Percentiles rank a stretch among this genome's conserved stretches.
Conservation (phyloP, 1,284 basidiomycete species). For the Cutaneotrichosporon cutaneum region DNA sequence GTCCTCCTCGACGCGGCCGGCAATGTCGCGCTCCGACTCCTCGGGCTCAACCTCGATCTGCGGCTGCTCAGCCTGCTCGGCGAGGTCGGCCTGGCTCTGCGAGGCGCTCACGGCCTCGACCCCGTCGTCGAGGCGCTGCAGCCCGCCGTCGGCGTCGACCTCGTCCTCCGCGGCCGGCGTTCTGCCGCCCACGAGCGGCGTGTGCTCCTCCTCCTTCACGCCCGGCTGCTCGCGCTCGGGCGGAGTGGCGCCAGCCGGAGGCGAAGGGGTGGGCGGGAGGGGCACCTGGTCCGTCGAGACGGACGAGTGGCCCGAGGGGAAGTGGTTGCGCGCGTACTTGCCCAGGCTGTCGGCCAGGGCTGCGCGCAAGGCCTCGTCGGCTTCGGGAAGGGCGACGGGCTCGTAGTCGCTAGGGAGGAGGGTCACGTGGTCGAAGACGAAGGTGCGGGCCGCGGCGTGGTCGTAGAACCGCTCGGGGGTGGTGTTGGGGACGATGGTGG, state of each 20-base stretch:
- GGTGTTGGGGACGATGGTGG: slow-evolving; percentile 36
- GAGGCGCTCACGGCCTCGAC: slow-evolving; percentile 8
- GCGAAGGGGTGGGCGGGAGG: not conserved
- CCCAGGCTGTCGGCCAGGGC: slow-evolving; percentile 67
- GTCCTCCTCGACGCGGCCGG: not conserved
- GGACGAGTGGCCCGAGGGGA: slow-evolving; percentile 66
- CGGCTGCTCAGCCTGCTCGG: too few species aligned
- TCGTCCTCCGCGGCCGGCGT: slow-evolving; percentile 25
- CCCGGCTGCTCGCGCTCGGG: slow-evolving; percentile 1
- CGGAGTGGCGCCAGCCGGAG: not conserved
- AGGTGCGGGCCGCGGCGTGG: slow-evolving; percentile 71
- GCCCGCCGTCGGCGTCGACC: slow-evolving; percentile 34
- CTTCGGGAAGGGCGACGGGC: slow-evolving; percentile 62
- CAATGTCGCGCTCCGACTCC: not conserved
- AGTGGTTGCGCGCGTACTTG: slow-evolving; percentile 75
- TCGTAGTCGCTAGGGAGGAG: slow-evolving; percentile 65
- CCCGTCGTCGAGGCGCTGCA: slow-evolving; percentile 28
- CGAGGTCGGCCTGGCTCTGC: slow-evolving; percentile 15
- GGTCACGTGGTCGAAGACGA: slow-evolving; percentile 75
- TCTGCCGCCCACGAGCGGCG: not conserved
- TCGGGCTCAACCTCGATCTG: not conserved
- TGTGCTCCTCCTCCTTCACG: slow-evolving; percentile 2
- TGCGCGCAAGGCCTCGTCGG: slow-evolving; percentile 68
- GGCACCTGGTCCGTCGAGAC: slow-evolving; percentile 59
- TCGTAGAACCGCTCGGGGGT: slow-evolving; percentile 70